Evolutionary conservation across 2,329 filamentous ascomycete species (phyloP), one percentile per base, ranked within the genome.

Genomic region (Tolypocladium album): DNA sequence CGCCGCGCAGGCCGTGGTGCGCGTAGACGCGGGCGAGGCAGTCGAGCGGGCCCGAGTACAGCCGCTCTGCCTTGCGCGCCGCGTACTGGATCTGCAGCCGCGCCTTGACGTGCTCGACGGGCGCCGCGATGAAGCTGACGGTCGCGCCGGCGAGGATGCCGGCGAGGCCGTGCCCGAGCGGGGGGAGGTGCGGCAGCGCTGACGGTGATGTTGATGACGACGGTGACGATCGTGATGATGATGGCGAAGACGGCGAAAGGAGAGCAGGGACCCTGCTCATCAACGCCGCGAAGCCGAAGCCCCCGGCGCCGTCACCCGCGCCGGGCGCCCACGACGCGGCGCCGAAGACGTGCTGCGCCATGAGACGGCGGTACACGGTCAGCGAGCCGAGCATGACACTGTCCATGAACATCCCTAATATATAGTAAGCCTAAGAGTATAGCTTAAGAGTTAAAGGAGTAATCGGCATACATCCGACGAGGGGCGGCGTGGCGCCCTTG

Each of bases 401-500:
- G 77, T 99, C 94, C 93, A 97, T 97, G 69, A 95, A 90, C 89
- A 97, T 96, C 94, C n/a, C n/a, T n/a, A n/a, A n/a, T n/a, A n/a
- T n/a, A n/a, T n/a, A n/a, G n/a, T n/a, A n/a, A n/a, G n/a, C n/a
- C n/a, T n/a, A n/a, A n/a, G n/a, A n/a, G n/a, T n/a, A n/a, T n/a
- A n/a, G n/a, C n/a, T n/a, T n/a, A n/a, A n/a, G n/a, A n/a, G n/a
- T n/a, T n/a, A n/a, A n/a, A n/a, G n/a, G n/a, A n/a, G n/a, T n/a
- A n/a, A n/a, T n/a, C n/a, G n/a, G n/a, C n/a, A n/a, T n/a, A n/a
- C n/a, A n/a, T n/a, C 94, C 94, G 58, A 97, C 85, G 56, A 97
- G 79, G 58, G 94, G 94, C 60, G 93, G 93, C 36, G 89, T 90
- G 13, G 92, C 92, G 68, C 93, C 92, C 77, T 97, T 99, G 82